Evolutionary conservation across 2,329 filamentous ascomycete genomes (phyloP), one percentile per base, ranked within the genome.

Genomic region (Hypoxylon sp.): DNA sequence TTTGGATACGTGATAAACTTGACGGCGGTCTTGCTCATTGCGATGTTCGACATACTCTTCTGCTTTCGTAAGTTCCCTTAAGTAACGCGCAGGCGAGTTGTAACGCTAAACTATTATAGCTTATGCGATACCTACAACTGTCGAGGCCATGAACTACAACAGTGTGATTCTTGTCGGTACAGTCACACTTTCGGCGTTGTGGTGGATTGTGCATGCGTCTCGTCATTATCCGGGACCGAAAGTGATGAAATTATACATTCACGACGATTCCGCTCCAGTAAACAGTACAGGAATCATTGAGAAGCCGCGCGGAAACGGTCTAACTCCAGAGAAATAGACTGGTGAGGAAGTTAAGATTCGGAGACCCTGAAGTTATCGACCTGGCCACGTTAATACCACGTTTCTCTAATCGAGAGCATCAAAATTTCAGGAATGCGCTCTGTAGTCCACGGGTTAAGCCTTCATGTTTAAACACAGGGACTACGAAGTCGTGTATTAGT

Each of bases 11-110:
- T 79, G 1, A 74, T 89, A 72, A 89, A 89, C 71, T 62, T 78
- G 10, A 69, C 84, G 3, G 81, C 86, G 6, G 85, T 87, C 14
- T 72, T 84, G 44, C 85, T 88, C 59, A 89, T 89, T 61, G 73
- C 83, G 1, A 78, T 87, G 20, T 89, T 89, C 71, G 81, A 86
- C 59, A 79, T 88, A n/a, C 85, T 90, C 64, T 90, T 86, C 78
- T 89, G 86, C 74, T 89, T 90, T 79, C 87, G 84, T 85, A 73
- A 81, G 83, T 80, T 20, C 25, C 53, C 20, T 11, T 22, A 7
- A 25, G 42, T 20, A 48, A 2, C 50, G 2, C 30, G 22, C 20
- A 6, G 22, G 7, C 33, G 33, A 61, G 20, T 60, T 48, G 33
- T 56, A 40, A 37, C 42, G 17, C 54, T 68, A 14, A 72, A 54